Evolutionary conservation across 2,329 filamentous ascomycete species (phyloP).

Genomic region (Lasiodiplodia citricola): DNA sequence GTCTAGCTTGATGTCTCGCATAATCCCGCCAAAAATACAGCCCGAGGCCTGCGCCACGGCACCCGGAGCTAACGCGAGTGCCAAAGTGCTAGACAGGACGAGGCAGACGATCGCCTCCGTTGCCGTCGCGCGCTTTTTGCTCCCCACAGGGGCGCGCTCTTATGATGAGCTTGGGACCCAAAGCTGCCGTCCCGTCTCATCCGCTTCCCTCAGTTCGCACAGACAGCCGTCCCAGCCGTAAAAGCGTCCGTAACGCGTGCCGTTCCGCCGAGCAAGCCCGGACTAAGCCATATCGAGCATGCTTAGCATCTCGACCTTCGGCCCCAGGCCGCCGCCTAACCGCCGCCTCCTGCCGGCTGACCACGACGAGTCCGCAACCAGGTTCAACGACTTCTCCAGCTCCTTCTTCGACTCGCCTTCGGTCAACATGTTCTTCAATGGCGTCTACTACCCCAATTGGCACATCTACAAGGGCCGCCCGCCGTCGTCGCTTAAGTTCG

Average conservation of each 20-base stretch:
- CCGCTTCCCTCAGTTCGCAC: constrained; percentile 7
- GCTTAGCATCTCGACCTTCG: constrained; percentile 28
- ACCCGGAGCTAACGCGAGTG: constrained; percentile 9
- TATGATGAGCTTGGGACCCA: constrained; percentile 12
- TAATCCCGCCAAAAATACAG: constrained; percentile 16
- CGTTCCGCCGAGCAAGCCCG: constrained; percentile 23
- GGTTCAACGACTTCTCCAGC: neutral
- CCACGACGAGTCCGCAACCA: neutral
- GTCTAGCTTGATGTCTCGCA: constrained; percentile 17
- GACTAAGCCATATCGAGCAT: constrained; percentile 13
- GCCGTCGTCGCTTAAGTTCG: constrained; percentile 74
- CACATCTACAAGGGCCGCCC: constrained; percentile 74
- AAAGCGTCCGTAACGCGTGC: constrained; percentile 14
- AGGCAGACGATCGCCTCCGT: constrained; percentile 4
- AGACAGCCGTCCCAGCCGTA: constrained; percentile 13
- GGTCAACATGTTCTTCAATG: constrained; percentile 62
- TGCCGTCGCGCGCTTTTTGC: neutral
- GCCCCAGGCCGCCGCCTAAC: constrained; percentile 28
- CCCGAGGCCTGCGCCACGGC: constrained; percentile 7
- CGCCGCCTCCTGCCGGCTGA: constrained; percentile 7
- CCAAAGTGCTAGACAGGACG: constrained; percentile 16
- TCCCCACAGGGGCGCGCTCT: constrained; percentile 9
- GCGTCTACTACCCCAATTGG: constrained; percentile 84
- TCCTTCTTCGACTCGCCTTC: constrained; percentile 20
- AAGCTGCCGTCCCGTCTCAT: neutral